Base-by-base conservation (phyloP, 2,329 filamentous ascomycete genomes). In the Hypoxylon sp. region DNA sequence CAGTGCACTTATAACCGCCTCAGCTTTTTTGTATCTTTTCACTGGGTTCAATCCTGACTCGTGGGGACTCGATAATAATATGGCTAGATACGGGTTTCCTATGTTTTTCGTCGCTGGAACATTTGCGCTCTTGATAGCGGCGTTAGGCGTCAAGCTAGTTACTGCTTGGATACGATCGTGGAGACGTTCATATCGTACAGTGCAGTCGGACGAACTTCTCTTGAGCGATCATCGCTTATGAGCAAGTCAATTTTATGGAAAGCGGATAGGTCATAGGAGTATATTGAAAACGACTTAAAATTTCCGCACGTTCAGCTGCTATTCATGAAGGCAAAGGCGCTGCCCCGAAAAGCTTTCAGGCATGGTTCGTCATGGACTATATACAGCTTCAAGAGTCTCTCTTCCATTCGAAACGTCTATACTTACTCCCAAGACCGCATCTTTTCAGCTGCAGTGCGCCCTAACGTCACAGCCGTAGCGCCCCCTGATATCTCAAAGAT, bases 401-500 rank as follows among this genome's bases (percentile, higher is more conserved):
- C 24, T 26, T 26, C 7, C 7, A 4, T 26, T 26, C 7, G 4
- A 4, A 26, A 26, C 24, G 4, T 34, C 3, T 15, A 10, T 10
- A n/a, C 32, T 34, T 15, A 34, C 8, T 34, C 39, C 39, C 39
- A 43, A 4, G 39, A 19, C 39, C 19, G 15, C 39, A 43, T 43
- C 39, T 43, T 43, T 15, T 43, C 39, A 8, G 39, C 39, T 43
- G 19, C 39, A 6, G 39, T 43, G 15, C 39, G 39, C 39, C 39
- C 39, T 15, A 43, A 43, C 13, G 39, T 43, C 15, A 19, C 15
- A 17, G 39, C 39, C n/a, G 39, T 43, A 20, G 39, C 39, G 15
- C 39, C 47, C 5, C 47, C 47, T 8, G 24, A 30, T 20, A 48
- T 48, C 17, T 48, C 46, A 17, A 48, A 48, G 24, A 48, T 48